Percentiles rank a stretch among this genome's conserved stretches.
phyloP scores from a whole-genome alignment of 2,329 filamentous ascomycete species.

The Phaeosphaeriaceae sp. region DNA sequence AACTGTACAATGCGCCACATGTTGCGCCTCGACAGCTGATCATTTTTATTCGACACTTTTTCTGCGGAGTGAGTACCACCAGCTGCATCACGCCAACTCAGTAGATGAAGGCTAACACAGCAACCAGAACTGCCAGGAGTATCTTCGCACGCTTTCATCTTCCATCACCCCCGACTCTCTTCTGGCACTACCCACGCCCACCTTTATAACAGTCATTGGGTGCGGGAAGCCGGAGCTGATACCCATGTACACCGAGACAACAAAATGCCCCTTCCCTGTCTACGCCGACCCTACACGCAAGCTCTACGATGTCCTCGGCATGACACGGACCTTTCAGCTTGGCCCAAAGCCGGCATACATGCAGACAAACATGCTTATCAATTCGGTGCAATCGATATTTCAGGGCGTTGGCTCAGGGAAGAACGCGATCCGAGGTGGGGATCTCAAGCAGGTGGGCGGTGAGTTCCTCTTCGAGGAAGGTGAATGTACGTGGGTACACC shows the following conservation, averaged over 20 bases:
- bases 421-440: constrained; percentile 68
- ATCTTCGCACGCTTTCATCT: constrained; percentile 67
- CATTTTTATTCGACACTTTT: constrained; percentile 80
- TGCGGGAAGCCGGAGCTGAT: constrained; percentile 75
- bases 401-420: constrained; percentile 66
- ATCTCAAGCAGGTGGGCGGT: constrained; percentile 73
- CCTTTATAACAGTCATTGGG: constrained; percentile 72
- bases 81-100: neutral
- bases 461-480: constrained; percentile 81
- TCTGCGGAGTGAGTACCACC: constrained; percentile 70
- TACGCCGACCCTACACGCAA: constrained; percentile 75
- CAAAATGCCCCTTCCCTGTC: constrained; percentile 73
- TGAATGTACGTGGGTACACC: constrained; percentile 77
- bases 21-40: constrained; percentile 63
- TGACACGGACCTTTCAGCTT: constrained; percentile 68
- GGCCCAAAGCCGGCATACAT: constrained; percentile 72
- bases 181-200: constrained; percentile 59
- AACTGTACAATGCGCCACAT: constrained; percentile 43
- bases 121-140: constrained; percentile 75
- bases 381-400: constrained; percentile 60
- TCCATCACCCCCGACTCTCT: constrained; percentile 57
- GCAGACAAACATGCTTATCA: constrained; percentile 55
- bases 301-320: constrained; percentile 71
- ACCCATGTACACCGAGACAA: constrained; percentile 67
- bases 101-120: no score